Evolutionary conservation across 306 rosid species (phyloP).

Genomic region (Ormosia semicastrata): DNA sequence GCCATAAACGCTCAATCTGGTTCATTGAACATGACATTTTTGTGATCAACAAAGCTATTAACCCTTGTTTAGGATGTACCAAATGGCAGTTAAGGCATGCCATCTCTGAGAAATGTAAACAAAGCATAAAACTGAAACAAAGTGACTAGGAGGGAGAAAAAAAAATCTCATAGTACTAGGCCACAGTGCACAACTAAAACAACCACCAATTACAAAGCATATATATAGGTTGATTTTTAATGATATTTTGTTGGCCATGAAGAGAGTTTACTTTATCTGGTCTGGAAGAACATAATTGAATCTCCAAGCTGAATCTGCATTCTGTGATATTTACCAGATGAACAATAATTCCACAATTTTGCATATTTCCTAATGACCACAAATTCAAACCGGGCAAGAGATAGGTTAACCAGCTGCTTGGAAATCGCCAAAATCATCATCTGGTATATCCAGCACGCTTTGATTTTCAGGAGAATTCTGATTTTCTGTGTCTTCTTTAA

Average conservation of each 20-base stretch:
- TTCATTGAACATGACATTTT: conserved; percentile 16
- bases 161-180: conserved; percentile 7
- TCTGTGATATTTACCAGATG: conserved; percentile 32
- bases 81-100: conserved; percentile 1
- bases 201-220: conserved; percentile 18
- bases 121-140: conserved; percentile 23
- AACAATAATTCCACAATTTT: background rate
- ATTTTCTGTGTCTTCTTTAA: conserved; percentile 31
- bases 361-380: conserved; percentile 32
- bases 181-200: conserved; percentile 14
- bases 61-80: conserved; percentile 8
- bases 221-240: conserved; percentile 8
- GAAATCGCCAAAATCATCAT: conserved; percentile 94
- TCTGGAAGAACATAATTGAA: conserved; percentile 15
- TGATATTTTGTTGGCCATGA: conserved; percentile 20
- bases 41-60: conserved; percentile 5
- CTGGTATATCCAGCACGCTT: conserved; percentile 48
- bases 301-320: conserved; percentile 31
- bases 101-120: conserved; percentile 30
- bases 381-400: conserved; percentile 18
- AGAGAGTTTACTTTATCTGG: background rate
- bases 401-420: conserved; percentile 69
- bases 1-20: conserved; percentile 1
- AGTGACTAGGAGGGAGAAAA: background rate
- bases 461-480: conserved; percentile 37